These are phyloP conservation scores for Diaporthe eres DNA, from an alignment of 2,329 filamentous ascomycete genomes.

Conservation along the genomic window DNA sequence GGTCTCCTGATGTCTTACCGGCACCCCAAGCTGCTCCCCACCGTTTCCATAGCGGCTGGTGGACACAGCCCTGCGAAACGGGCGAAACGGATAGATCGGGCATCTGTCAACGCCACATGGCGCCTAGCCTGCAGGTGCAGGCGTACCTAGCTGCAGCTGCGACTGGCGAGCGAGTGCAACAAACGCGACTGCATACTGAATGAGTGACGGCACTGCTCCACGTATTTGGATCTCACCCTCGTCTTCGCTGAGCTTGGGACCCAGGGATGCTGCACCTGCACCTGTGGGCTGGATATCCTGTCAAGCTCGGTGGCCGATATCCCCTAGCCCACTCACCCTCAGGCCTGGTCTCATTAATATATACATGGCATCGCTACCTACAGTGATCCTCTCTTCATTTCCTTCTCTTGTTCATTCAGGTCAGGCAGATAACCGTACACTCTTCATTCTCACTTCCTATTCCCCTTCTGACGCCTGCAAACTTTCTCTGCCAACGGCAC, in stretches of 20 bases:
- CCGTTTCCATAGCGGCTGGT: neutral
- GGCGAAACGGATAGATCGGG: neutral
- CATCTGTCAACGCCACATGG: neutral
- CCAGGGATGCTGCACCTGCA: neutral
- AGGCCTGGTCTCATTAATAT: neutral
- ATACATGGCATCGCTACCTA: neutral
- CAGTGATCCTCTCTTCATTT: neutral
- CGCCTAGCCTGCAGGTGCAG: neutral
- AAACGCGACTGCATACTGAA: neutral
- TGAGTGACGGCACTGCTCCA: neutral
- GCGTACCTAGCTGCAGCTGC: neutral
- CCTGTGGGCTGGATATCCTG: neutral
- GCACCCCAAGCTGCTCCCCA: neutral
- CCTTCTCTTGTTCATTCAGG: no score
- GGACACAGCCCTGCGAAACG: slow-evolving; percentile 15
- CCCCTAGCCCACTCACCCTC: no score
- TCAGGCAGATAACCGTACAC: neutral
- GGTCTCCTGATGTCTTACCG: slow-evolving; percentile 11
- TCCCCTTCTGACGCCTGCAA: neutral
- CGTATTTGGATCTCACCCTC: neutral
- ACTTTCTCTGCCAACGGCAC: neutral
- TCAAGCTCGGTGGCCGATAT: neutral
- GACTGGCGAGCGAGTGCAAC: neutral
- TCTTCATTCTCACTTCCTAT: neutral
- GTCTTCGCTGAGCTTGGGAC: neutral